A percentile compares a stretch with the other conserved stretches of the same genome.
Conservation (phyloP, 78 protist genomes). For the Guillardia theta region DNA sequence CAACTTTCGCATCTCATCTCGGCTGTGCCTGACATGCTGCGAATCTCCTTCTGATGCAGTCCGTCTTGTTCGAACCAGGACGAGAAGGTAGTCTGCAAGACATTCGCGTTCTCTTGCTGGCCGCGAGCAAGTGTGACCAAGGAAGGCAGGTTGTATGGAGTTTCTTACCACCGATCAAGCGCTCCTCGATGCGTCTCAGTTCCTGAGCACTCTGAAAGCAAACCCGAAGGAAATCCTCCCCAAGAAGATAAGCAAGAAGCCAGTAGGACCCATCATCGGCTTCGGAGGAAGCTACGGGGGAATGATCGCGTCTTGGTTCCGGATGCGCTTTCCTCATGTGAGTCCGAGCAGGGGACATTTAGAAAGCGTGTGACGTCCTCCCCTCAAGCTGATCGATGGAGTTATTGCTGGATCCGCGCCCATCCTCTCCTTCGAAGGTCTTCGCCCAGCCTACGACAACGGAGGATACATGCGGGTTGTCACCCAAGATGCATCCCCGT, state of each 20-base stretch:
- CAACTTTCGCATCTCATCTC: too few relatives aligned
- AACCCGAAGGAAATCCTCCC: not conserved
- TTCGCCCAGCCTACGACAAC: not conserved
- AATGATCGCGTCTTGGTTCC: conserved; percentile 49
- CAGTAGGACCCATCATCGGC: not conserved
- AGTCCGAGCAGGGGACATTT: too few relatives aligned
- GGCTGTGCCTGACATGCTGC: too few relatives aligned
- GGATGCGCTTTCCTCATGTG: conserved; percentile 14
- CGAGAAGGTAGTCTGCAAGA: too few relatives aligned
- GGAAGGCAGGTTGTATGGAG: not conserved
- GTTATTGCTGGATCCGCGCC: conserved; percentile 48
- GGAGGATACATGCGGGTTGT: not conserved
- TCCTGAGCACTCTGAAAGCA: not conserved
- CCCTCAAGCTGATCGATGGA: conserved; percentile 35
- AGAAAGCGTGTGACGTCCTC: too few relatives aligned
- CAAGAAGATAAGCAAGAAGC: too few relatives aligned
- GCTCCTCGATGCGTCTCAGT: not conserved
- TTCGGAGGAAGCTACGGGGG: conserved; percentile 58
- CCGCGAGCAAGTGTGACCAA: too few relatives aligned
- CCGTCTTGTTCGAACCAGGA: too few relatives aligned
- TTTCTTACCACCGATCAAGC: not conserved
- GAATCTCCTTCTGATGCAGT: too few relatives aligned
- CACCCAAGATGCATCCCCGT: not conserved
- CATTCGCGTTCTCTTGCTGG: too few relatives aligned
- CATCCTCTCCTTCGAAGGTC: not conserved